Conservation (phyloP, 1,284 basidiomycete genomes). For the Puccinia triticina region DNA sequence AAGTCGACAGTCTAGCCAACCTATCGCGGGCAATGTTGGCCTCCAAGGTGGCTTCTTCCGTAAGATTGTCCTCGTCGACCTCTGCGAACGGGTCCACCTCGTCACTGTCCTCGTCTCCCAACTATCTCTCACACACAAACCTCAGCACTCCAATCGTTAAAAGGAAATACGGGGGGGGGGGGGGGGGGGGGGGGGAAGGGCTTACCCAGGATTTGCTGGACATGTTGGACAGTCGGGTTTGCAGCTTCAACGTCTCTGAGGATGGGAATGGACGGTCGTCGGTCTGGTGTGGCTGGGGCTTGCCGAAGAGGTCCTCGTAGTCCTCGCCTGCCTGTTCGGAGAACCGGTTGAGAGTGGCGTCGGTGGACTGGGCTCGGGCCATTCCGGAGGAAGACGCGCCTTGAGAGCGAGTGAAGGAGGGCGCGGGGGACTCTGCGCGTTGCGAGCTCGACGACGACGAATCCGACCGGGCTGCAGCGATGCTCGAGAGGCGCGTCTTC, state of each 20-base stretch:
- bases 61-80: slow-evolving; percentile 62
- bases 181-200: slow-evolving; percentile 3
- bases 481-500: slow-evolving; percentile 55
- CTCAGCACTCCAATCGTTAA: background rate
- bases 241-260: slow-evolving; percentile 70
- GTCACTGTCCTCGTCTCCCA: slow-evolving; percentile 77
- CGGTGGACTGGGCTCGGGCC: slow-evolving; percentile 61
- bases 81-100: slow-evolving; percentile 94
- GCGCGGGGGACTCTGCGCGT: slow-evolving; percentile 70
- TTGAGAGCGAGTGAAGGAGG: slow-evolving; percentile 58
- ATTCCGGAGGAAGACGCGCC: background rate
- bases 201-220: slow-evolving; percentile 84
- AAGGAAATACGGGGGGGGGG: background rate
- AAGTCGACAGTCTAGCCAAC: slow-evolving; percentile 77
- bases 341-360: slow-evolving; percentile 72
- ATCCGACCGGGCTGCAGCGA: slow-evolving; percentile 65
- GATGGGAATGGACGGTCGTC: slow-evolving; percentile 25
- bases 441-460: slow-evolving; percentile 60
- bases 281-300: slow-evolving; percentile 46
- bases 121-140: slow-evolving; percentile 61
- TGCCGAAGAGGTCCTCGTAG: slow-evolving; percentile 56
- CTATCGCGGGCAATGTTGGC: slow-evolving; percentile 86
- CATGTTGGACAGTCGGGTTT: slow-evolving; percentile 67
- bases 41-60: slow-evolving; percentile 67
- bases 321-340: slow-evolving; percentile 54